Evolutionary conservation across 345 rosid genomes (phyloP), one percentile per base, ranked within the genome.

Genomic region (Citrus hindsii): DNA sequence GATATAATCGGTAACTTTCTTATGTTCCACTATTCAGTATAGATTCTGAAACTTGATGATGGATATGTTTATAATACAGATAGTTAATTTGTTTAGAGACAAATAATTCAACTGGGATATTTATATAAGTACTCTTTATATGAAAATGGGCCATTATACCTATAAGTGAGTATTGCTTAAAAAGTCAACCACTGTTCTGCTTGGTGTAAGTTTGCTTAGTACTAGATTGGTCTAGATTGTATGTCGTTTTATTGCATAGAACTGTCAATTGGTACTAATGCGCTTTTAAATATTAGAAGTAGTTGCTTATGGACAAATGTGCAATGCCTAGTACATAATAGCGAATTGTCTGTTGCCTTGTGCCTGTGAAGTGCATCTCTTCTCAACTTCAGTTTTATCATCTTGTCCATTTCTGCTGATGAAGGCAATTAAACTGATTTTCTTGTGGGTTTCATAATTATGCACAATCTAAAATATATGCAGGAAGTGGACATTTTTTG

Each of bases 1-100:
- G 99, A 86, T 90, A 92, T 80, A 85, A 76, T 64, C 81, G 94
- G 97, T 93, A 82, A 77, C 64, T 51, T 65, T 55, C 16, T 66
- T 74, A 40, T 58, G 30, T n/a, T 28, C 7, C 24, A 12, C 18
- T 5, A 16, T 55, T 73, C 4, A 13, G 16, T 37, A 18, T 71
- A 33, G 68, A 65, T 35, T 48, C 7, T 32, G 16, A 65, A 64
- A 48, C 30, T 13, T 48, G 7, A 35, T 64, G 42, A 27, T 27
- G 48, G 46, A 7, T 73, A 35, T 58, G 21, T 37, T 40, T 30
- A 12, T 33, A 75, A 62, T 21, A 27, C 16, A 27, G 68, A 38
- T 73, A 9, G 22, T 42, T 32, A 51, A 1, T 48, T 46, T 32
- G 51, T n/a, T 73, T 73, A 30, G 32, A 12, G 30, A 27, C 21